Evolutionary conservation across 257 asterid species (phyloP), one percentile per base, ranked within the genome.

Genomic region (Nicotiana sylvestris): DNA sequence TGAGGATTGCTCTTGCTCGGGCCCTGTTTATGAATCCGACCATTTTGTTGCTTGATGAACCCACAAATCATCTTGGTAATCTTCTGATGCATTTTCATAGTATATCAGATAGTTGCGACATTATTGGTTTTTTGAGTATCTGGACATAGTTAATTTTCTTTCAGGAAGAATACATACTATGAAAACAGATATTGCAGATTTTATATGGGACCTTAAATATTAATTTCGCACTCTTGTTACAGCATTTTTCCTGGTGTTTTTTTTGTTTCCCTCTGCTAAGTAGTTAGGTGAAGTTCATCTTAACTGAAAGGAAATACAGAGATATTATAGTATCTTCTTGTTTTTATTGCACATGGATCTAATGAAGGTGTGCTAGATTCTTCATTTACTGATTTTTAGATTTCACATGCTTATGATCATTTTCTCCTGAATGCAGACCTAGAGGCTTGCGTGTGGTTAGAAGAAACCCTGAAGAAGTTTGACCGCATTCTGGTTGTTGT

Each of bases 401-500:
- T 13, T 35, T 66, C 67, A 57, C 76, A 53, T 77, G 56, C 56
- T 46, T 25, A 78, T 83, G n/a, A 18, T 4, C 30, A 2, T 66
- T 32, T 17, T 81, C 16, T 76, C 33, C 66, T 15, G 29, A 57
- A 81, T 62, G 68, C 94, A 96, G 99, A 96, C 82, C 86, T 96
- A 84, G 98, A 96, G 84, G 99, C 99, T 58, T 96, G 99, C 55
- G 99, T 96, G 70, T 96, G 99, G 99, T 83, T 96, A 51, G 99
- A 96, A 84, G 99, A 96, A 89, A 94, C 88, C 2, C 81, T 96
- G 87, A 96, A 96, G 88, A 96, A 87, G 5, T 93, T 96, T n/a
- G 96, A 93, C 11, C 91, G 98, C 2, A 96, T 96, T 83, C 92
- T 96, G 56, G 99, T 96, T 3, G 99, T 96, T 86, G 94, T 96